Evolutionary conservation across 306 rosid genomes (phyloP).

Genomic region (Dalbergia oliveri): DNA sequence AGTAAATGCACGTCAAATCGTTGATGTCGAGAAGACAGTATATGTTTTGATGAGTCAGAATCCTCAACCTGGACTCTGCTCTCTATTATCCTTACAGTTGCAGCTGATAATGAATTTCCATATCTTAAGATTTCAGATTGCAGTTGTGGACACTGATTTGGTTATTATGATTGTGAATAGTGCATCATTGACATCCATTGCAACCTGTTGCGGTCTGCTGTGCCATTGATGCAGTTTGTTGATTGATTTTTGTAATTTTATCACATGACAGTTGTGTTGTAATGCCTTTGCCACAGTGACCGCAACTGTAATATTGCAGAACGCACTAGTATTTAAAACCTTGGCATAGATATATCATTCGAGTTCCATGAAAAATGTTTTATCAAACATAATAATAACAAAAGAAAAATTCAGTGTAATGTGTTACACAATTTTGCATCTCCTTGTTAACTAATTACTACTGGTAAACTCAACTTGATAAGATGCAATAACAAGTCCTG

Average conservation of each 20-base stretch:
- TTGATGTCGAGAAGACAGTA: neutral
- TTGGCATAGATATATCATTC: neutral
- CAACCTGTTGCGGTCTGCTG: too few species aligned
- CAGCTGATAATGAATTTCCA: neutral
- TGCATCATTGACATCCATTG: too few species aligned
- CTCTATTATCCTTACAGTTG: neutral
- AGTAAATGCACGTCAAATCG: neutral
- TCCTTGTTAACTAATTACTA: neutral
- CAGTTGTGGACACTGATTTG: too few species aligned
- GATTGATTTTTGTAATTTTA: too few species aligned
- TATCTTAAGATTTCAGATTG: too few species aligned
- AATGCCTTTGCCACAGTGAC: too few species aligned
- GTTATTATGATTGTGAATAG: too few species aligned
- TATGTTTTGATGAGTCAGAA: neutral
- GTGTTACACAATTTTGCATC: neutral
- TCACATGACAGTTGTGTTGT: too few species aligned
- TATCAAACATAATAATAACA: neutral
- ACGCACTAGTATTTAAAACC: too few species aligned
- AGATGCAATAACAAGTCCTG: neutral
- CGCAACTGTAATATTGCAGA: too few species aligned
- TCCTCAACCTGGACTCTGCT: neutral
- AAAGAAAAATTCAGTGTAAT: too few species aligned
- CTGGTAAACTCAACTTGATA: constrained; percentile 1
- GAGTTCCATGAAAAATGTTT: neutral
- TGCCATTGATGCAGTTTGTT: too few species aligned